These are phyloP conservation scores for Leccinum boreale DNA, from an alignment of 768 basidiomycete species.

Conservation along the genomic window DNA sequence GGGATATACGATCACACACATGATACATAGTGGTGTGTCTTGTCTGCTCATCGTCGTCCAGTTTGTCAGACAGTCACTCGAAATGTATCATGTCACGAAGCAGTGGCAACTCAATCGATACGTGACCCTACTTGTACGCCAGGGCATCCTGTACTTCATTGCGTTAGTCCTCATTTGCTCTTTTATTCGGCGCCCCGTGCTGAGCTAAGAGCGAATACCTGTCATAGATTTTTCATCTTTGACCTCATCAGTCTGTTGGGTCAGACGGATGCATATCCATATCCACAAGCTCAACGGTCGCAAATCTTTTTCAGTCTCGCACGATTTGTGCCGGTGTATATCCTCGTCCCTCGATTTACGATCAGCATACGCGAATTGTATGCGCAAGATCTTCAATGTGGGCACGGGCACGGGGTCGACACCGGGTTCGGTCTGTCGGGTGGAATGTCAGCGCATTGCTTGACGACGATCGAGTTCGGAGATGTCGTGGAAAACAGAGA, in stretches of 20 bases:
- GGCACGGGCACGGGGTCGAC: neutral
- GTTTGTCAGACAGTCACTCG: neutral
- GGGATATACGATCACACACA: neutral
- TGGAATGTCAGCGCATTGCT: neutral
- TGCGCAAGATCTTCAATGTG: neutral
- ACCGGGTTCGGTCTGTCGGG: neutral
- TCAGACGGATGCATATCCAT: neutral
- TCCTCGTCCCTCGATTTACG: neutral
- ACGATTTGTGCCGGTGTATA: neutral
- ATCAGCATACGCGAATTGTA: neutral
- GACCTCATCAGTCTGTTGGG: neutral
- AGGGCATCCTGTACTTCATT: neutral
- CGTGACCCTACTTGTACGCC: neutral
- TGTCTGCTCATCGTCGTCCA: neutral
- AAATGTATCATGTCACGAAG: neutral
- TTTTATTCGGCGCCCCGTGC: neutral
- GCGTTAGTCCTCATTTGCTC: neutral
- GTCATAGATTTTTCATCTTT: neutral
- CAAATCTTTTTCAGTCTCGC: neutral
- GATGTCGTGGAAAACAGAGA: neutral
- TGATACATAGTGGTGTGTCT: too few species aligned
- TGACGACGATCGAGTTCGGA: neutral
- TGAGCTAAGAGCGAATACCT: neutral
- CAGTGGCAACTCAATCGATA: neutral
- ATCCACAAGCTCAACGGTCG: neutral